Percentiles rank a stretch among this genome's conserved stretches.
Evolutionary conservation across 2,329 filamentous ascomycete genomes (phyloP).

Genomic region (Fusarium secorum): DNA sequence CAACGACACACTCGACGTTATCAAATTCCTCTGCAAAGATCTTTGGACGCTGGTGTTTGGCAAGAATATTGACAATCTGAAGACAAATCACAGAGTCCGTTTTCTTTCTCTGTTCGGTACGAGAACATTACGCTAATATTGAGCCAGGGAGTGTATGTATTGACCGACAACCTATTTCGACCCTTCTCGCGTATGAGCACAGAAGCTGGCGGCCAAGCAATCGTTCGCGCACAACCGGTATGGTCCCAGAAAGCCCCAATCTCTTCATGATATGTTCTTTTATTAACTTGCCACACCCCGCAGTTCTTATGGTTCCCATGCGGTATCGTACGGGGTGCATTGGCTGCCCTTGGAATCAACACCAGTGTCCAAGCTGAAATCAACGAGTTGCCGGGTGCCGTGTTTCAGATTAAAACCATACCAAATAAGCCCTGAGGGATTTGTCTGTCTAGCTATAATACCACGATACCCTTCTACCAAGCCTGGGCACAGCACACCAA

Average conservation of each 20-base stretch:
- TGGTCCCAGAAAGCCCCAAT: conserved; percentile 44
- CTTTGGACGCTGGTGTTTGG: conserved; percentile 93
- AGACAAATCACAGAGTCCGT: conserved; percentile 90
- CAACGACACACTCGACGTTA: conserved; percentile 90
- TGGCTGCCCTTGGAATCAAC: conserved; percentile 89
- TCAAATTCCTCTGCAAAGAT: conserved; percentile 99
- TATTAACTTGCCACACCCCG: conserved; percentile 5
- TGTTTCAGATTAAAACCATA: conserved; percentile 94
- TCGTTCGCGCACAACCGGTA: conserved; percentile 81
- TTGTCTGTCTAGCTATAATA: conserved; percentile 27
- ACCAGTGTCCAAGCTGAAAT: conserved; percentile 93
- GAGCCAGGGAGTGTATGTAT: conserved; percentile 84
- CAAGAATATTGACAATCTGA: conserved; percentile 98
- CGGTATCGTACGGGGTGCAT: conserved; percentile 88
- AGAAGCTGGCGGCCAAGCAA: conserved; percentile 75
- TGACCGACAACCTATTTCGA: conserved; percentile 92
- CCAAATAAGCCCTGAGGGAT: conserved; percentile 61
- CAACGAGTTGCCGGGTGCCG: conserved; percentile 83
- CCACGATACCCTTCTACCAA: conserved; percentile 38
- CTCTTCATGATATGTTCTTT: neutral
- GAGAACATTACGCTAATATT: conserved; percentile 1
- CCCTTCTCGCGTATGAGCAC: conserved; percentile 91
- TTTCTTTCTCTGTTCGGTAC: neutral
- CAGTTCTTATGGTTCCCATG: conserved; percentile 96
- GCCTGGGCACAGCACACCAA: conserved; percentile 25